A percentile compares a stretch with the other conserved stretches of the same genome.
Evolutionary conservation across 768 basidiomycete species (phyloP).

Genomic region (Russula ochroleuca): DNA sequence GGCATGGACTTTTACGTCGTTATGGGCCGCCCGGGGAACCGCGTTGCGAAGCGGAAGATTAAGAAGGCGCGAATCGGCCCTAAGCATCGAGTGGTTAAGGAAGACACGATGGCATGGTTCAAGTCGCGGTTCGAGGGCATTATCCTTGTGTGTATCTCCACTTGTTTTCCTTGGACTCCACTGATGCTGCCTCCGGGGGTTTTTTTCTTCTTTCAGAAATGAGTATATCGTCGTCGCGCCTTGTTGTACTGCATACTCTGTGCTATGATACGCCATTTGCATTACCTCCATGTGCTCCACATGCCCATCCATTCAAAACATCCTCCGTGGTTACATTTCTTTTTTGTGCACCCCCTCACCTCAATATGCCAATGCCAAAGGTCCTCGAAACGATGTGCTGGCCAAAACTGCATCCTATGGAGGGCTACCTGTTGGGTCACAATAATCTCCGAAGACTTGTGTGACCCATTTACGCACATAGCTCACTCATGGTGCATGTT

Average conservation of each 20-base stretch:
- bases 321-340: not conserved
- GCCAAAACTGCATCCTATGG: not conserved
- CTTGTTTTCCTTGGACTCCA: not conserved
- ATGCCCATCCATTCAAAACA: not conserved
- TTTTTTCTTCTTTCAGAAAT: not conserved
- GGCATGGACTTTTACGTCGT: conserved; percentile 18
- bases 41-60: conserved; percentile 83
- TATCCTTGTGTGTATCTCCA: conserved; percentile 67
- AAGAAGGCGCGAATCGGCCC: conserved; percentile 84
- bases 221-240: not conserved
- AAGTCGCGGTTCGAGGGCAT: conserved; percentile 99
- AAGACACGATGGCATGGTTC: conserved; percentile 87
- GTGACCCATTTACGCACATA: no score
- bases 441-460: no score
- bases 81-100: conserved; percentile 53
- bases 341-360: not conserved
- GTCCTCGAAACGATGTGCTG: not conserved
- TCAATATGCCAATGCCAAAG: not conserved
- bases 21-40: conserved; percentile 11
- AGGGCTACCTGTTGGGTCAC: no score
- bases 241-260: conserved; percentile 3
- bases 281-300: conserved; percentile 1
- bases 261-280: conserved; percentile 9
- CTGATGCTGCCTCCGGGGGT: not conserved
- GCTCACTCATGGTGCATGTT: not conserved